A percentile compares a stretch with the other conserved stretches of the same genome.
phyloP scores from a whole-genome alignment of 2,329 filamentous ascomycete species.

The Raffaelea deltoideospora region DNA sequence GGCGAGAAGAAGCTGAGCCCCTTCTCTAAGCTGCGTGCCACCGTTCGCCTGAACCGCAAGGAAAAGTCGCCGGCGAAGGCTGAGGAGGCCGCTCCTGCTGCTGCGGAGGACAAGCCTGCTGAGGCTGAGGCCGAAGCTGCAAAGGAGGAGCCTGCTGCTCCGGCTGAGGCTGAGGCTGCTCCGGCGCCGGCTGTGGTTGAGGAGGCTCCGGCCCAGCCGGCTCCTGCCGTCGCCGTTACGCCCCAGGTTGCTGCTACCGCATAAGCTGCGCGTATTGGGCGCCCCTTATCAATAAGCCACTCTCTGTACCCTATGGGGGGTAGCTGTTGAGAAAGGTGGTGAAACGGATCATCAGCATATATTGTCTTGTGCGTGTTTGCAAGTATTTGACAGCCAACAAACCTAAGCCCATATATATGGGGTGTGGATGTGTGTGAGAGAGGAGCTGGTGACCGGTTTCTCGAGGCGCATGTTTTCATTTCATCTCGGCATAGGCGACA shows the following conservation, averaged over 20 bases:
- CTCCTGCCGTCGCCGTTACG: constrained; percentile 18
- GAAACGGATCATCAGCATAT: no score
- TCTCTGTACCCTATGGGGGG: no score
- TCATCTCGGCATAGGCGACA: no score
- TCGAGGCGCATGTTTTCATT: constrained; percentile 5
- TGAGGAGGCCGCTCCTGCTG: constrained; percentile 19
- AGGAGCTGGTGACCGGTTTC: constrained; percentile 2
- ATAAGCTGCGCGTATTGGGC: constrained; percentile 20
- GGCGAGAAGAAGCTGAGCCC: constrained; percentile 43
- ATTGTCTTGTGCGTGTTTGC: no score
- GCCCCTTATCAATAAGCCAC: no score
- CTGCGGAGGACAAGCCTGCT: constrained; percentile 4
- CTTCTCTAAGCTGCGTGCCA: constrained; percentile 47
- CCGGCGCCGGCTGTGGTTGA: constrained; percentile 11
- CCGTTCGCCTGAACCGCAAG: constrained; percentile 32
- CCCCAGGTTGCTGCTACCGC: constrained; percentile 36
- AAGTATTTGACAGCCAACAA: no score
- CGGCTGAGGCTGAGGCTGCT: constrained; percentile 18
- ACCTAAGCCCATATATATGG: no score
- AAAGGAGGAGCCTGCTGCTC: constrained; percentile 19
- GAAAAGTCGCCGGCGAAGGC: constrained; percentile 25
- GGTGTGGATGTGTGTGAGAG: no score
- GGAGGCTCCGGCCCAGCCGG: constrained; percentile 25
- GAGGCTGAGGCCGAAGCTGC: constrained; percentile 21
- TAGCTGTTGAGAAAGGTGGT: no score